Percentiles rank a stretch among this genome's conserved stretches.
Conservation (phyloP, 352 stramenopile species). For the Thalassiosira exigua region DNA sequence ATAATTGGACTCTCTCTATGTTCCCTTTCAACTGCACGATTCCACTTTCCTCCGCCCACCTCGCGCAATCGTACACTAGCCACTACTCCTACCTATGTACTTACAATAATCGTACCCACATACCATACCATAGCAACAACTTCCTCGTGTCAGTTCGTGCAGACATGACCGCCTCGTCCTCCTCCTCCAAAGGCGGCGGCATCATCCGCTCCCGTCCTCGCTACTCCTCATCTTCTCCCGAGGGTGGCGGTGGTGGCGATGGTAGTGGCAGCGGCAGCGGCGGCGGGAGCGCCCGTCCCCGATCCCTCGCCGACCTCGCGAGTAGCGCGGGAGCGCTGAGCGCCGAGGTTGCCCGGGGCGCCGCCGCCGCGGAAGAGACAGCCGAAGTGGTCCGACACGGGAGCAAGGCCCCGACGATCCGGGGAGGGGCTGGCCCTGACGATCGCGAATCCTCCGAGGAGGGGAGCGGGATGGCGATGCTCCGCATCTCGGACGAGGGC, state of each 20-base stretch:
- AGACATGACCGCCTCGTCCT: constrained; percentile 2
- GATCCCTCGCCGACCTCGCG: constrained; percentile 15
- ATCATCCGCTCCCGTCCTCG: constrained; percentile 27
- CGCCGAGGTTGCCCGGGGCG: neutral
- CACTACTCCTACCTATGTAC: no score
- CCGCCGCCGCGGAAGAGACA: neutral
- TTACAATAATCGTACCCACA: no score
- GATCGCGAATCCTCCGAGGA: neutral
- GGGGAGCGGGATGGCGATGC: neutral
- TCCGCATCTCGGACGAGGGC: constrained; percentile 17
- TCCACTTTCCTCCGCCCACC: no score
- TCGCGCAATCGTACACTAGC: no score
- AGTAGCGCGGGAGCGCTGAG: constrained; percentile 1
- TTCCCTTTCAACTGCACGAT: no score
- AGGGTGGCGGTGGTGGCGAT: neutral
- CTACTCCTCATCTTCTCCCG: constrained; percentile 18
- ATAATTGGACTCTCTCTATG: no score
- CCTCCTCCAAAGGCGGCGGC: constrained; percentile 1
- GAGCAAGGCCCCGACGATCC: neutral
- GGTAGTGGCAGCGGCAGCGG: neutral
- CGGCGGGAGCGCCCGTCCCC: neutral
- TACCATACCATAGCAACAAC: no score
- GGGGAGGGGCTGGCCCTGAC: neutral
- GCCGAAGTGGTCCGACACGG: neutral
- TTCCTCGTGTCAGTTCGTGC: no score